Conservation (phyloP, 305 asterid genomes). For the Fraxinus ornus region DNA sequence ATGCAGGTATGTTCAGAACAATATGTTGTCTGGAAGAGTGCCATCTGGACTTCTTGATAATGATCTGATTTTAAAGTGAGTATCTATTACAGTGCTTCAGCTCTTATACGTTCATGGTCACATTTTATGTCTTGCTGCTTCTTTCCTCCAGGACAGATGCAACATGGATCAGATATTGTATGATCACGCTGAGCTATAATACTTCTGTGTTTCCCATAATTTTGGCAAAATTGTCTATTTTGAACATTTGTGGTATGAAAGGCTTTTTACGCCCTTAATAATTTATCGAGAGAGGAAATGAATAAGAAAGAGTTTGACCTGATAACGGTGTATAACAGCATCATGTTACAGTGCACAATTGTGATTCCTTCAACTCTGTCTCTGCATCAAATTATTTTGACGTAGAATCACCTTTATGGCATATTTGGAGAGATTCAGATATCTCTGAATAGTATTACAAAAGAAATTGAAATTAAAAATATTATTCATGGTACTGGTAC, state of each 20-base stretch:
- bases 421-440: neutral
- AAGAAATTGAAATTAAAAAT: neutral
- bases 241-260: neutral
- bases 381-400: neutral
- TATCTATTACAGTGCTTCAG: conserved; percentile 21
- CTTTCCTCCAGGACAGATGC: neutral
- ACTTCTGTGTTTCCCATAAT: neutral
- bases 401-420: neutral
- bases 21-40: conserved; percentile 65
- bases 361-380: neutral
- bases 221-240: neutral
- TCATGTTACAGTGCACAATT: neutral
- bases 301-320: neutral
- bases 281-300: neutral
- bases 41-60: conserved; percentile 70
- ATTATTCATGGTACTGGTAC: neutral
- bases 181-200: neutral
- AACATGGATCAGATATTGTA: neutral
- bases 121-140: neutral
- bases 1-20: conserved; percentile 85
- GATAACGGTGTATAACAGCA: neutral
- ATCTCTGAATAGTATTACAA: neutral
- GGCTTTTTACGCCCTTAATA: neutral
- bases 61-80: conserved; percentile 70
- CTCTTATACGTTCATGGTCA: neutral